Base-by-base conservation (phyloP, 2,329 filamentous ascomycete species). In the Aspergillus niger region DNA sequence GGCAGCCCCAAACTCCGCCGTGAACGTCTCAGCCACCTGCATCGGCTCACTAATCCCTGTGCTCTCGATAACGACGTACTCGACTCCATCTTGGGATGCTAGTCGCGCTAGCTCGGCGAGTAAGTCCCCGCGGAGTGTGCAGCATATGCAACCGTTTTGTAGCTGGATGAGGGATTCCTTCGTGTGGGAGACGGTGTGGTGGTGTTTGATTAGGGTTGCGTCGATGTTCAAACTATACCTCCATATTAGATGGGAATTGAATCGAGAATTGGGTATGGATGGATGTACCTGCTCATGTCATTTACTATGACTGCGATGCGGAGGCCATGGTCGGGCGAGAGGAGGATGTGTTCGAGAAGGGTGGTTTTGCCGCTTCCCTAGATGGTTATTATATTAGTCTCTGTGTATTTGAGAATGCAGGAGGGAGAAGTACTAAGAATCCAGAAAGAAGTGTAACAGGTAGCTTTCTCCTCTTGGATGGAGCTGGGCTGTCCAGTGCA, bases 71-170 rank as follows among this genome's bases (percentile, higher is more conserved):
- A 91, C 79, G 26, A 91, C 85, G 70, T 91, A 91, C 70, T 91
- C 87, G 39, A 91, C 88, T 53, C 83, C 78, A 17, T 85, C 82
- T 1, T 86, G 80, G 68, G 87, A 83, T 0, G 88, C 82, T 1
- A 91, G 79, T 0, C 82, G 82, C 0, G 88, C 88, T 0, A 91
- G 82, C 70, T 91, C 89, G 61, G 89, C 85, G 0, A 92, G 81
- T 1, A 91, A 75, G 58, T 91, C 89, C 1, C 89, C 88, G 3
- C 89, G 85, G 0, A 91, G 79, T 0, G 89, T 91, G 67, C 89
- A 92, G 78, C 89, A 92, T 67, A 92, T 92, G 65, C 89, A 91
- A 8, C 89, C 88, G 63, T 90, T 91, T 68, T 90, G 87, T 57
- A 91, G 81, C 8, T 87, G 84, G 15, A 90, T 85, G 32, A 90